These are phyloP conservation scores for Suhomyces atakaporum DNA, from an alignment of 1,139 yeast genomes.

Conservation along the genomic window DNA sequence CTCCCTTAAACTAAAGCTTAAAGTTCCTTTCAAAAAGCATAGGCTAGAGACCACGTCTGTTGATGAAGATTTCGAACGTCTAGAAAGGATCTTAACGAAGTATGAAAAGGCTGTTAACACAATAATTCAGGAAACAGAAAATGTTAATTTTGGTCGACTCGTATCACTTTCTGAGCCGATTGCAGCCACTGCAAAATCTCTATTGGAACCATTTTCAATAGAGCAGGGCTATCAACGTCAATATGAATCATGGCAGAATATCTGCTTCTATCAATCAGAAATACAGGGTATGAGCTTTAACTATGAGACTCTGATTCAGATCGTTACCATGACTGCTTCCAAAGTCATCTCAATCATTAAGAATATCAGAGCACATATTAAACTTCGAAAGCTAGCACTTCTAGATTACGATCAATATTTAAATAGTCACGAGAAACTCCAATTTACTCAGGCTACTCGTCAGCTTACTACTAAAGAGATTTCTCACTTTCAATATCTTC, in stretches of 20 bases:
- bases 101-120: too few species aligned
- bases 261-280: constrained; percentile 15
- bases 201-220: constrained; percentile 7
- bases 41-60: too few species aligned
- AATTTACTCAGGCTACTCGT: constrained; percentile 24
- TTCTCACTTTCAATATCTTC: constrained; percentile 31
- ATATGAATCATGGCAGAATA: constrained; percentile 22
- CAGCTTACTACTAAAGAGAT: constrained; percentile 32
- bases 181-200: constrained; percentile 13
- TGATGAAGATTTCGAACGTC: too few species aligned
- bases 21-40: too few species aligned
- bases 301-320: neutral
- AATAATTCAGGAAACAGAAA: too few species aligned
- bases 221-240: constrained; percentile 5
- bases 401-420: constrained; percentile 38
- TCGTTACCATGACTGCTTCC: constrained; percentile 10
- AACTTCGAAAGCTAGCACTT: constrained; percentile 31
- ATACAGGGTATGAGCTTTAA: too few species aligned
- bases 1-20: too few species aligned
- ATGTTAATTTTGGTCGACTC: too few species aligned
- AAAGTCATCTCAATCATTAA: constrained; percentile 23
- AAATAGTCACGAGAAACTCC: constrained; percentile 28
- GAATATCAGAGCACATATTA: constrained; percentile 29
- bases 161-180: too few species aligned
- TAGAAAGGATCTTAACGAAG: too few species aligned